These are phyloP conservation scores for Nemania sp. DNA, from an alignment of 2,329 filamentous ascomycete genomes.

Conservation along the genomic window DNA sequence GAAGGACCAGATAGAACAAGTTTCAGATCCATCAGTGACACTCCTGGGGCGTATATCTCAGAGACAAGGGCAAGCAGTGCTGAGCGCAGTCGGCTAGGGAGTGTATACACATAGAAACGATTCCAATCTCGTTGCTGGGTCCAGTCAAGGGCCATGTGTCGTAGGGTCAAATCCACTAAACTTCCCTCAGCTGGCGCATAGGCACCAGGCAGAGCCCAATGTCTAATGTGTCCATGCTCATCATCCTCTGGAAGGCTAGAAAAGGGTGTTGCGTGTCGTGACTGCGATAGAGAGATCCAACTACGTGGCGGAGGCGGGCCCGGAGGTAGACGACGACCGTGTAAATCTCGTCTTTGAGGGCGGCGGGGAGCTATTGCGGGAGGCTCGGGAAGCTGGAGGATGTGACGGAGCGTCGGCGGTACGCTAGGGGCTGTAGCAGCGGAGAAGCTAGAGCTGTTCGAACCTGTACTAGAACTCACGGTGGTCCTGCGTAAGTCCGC, in stretches of 20 bases:
- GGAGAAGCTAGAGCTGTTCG: constrained; percentile 49
- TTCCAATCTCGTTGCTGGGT: constrained; percentile 66
- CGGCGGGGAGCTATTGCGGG: constrained; percentile 64
- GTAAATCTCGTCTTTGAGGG: constrained; percentile 58
- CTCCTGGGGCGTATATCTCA: constrained; percentile 57
- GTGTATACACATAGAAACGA: constrained; percentile 65
- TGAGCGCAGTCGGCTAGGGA: constrained; percentile 66
- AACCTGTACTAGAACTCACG: constrained; percentile 48
- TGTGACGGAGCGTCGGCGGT: constrained; percentile 68
- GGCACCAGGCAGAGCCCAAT: constrained; percentile 58
- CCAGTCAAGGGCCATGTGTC: constrained; percentile 66
- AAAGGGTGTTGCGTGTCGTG: constrained; percentile 47
- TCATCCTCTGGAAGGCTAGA: constrained; percentile 32
- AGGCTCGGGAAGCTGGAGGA: constrained; percentile 70
- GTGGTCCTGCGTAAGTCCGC: constrained; percentile 65
- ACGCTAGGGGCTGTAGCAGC: constrained; percentile 61
- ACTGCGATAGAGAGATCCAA: constrained; percentile 60
- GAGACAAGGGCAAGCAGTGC: constrained; percentile 65
- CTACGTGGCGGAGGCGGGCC: constrained; percentile 70
- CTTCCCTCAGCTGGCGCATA: constrained; percentile 60
- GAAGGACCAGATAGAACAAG: constrained; percentile 51
- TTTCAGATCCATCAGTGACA: constrained; percentile 64
- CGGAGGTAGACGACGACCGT: constrained; percentile 65
- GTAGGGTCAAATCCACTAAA: constrained; percentile 64
- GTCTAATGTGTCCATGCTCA: constrained; percentile 32